A percentile compares a stretch with the other conserved stretches of the same genome.
These are phyloP conservation scores for Penicillium mononematosum DNA, from an alignment of 495 filamentous ascomycete species.

Conservation along the genomic window DNA sequence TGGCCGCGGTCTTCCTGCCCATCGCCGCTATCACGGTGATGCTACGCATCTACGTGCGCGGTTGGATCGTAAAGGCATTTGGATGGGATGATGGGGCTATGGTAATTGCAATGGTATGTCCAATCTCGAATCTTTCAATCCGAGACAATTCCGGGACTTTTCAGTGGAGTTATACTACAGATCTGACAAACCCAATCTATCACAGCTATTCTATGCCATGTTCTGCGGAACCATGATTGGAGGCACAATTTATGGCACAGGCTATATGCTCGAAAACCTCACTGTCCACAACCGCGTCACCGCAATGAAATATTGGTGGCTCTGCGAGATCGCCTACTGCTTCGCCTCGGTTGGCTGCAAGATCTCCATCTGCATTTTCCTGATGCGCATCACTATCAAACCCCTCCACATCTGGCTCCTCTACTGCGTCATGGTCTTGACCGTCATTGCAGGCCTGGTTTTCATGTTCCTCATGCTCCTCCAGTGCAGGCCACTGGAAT, in stretches of 20 bases:
- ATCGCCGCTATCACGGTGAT: conserved; percentile 39
- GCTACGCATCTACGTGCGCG: conserved; percentile 46
- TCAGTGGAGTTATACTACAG: not conserved
- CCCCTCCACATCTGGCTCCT: conserved; percentile 37
- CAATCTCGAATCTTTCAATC: not conserved
- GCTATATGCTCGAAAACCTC: conserved; percentile 29
- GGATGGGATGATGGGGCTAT: conserved; percentile 46
- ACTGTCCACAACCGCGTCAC: conserved; percentile 26
- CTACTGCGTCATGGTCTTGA: conserved; percentile 39
- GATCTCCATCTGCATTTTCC: conserved; percentile 47
- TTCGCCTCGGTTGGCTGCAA: conserved; percentile 44
- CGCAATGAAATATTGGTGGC: conserved; percentile 47
- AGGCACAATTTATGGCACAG: conserved; percentile 39
- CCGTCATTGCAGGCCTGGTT: conserved; percentile 35
- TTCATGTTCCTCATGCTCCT: conserved; percentile 44
- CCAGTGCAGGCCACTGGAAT: conserved; percentile 44
- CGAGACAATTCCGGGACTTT: not conserved
- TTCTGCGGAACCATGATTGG: conserved; percentile 44
- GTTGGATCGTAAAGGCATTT: conserved; percentile 40
- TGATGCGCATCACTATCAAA: conserved; percentile 45
- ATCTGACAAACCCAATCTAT: conserved; percentile 2
- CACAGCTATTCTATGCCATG: conserved; percentile 36
- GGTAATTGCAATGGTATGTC: conserved; percentile 37
- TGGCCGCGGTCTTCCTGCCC: conserved; percentile 40
- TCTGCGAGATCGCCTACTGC: conserved; percentile 46